phyloP scores from a whole-genome alignment of 2,329 filamentous ascomycete species.

The Microdochium bolleyi region DNA sequence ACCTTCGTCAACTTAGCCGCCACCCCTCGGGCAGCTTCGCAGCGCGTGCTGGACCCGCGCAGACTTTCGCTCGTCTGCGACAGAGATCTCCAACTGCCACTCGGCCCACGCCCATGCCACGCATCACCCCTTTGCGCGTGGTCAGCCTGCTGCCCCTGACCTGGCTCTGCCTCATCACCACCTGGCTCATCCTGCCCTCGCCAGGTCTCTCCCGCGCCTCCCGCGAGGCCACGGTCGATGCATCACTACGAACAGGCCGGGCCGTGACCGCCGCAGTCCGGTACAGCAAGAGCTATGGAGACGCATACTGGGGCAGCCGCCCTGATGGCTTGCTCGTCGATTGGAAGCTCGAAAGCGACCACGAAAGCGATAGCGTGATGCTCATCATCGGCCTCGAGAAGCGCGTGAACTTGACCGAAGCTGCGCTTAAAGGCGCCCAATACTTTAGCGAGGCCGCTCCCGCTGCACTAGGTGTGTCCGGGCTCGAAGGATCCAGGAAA shows the following conservation, averaged over 20 bases:
- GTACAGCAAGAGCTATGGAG: background rate
- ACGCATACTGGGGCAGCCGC: background rate
- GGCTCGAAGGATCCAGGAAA: background rate
- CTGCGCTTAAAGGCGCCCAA: conserved; percentile 2
- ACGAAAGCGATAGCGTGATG: conserved; percentile 1
- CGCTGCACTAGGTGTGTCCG: background rate
- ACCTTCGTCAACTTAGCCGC: too few relatives aligned
- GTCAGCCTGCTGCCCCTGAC: conserved; percentile 6
- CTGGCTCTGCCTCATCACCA: conserved; percentile 6
- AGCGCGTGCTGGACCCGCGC: too few relatives aligned
- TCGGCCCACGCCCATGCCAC: conserved; percentile 2
- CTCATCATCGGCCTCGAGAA: background rate
- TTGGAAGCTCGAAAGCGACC: conserved; percentile 3
- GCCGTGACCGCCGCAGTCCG: conserved; percentile 1
- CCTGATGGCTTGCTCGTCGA: conserved; percentile 3
- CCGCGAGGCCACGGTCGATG: conserved; percentile 2
- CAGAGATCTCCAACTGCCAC: background rate
- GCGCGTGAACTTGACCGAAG: background rate
- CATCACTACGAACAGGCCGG: conserved; percentile 1
- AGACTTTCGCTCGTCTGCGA: too few relatives aligned
- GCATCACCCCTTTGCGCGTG: conserved; percentile 4
- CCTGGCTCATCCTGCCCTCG: conserved; percentile 6
- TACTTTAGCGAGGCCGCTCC: conserved; percentile 5
- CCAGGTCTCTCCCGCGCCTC: background rate
- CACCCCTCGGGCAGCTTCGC: too few relatives aligned